phyloP scores from a whole-genome alignment of 2,329 filamentous ascomycete genomes.

The Colletotrichum navitas region DNA sequence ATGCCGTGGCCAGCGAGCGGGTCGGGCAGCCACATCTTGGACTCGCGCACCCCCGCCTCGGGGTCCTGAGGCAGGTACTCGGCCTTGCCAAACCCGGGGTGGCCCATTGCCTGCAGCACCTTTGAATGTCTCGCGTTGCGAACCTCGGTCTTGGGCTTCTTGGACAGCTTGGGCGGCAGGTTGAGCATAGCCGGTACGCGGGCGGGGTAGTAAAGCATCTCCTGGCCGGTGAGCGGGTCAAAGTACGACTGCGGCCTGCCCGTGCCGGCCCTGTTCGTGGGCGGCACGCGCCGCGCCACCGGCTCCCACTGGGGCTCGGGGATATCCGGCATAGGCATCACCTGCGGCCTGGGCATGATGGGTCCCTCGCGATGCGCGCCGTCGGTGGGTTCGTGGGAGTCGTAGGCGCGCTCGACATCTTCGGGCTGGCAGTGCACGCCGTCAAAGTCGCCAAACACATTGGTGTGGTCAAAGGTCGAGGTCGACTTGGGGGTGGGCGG shows the following conservation, averaged over 20 bases:
- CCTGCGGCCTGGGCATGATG: conserved; percentile 33
- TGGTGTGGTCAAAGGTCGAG: conserved; percentile 64
- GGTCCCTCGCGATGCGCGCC: conserved; percentile 10
- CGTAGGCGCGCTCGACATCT: conserved; percentile 46
- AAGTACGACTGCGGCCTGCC: conserved; percentile 69
- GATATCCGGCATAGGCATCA: conserved; percentile 43
- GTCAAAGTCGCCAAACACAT: conserved; percentile 84
- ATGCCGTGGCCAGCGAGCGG: conserved; percentile 51
- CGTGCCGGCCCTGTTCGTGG: conserved; percentile 45
- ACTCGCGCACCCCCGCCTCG: conserved; percentile 47
- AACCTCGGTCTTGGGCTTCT: conserved; percentile 72
- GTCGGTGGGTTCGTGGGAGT: conserved; percentile 40
- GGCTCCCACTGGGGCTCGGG: conserved; percentile 43
- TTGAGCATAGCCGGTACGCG: conserved; percentile 95
- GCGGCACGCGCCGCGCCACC: conserved; percentile 43
- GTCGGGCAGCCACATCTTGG: conserved; percentile 62
- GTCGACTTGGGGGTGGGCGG: conserved; percentile 46
- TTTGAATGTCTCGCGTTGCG: conserved; percentile 81
- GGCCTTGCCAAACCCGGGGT: conserved; percentile 37
- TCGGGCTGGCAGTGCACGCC: conserved; percentile 80
- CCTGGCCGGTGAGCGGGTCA: conserved; percentile 75
- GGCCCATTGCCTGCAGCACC: conserved; percentile 71
- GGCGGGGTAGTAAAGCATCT: conserved; percentile 96
- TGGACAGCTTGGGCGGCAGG: conserved; percentile 87
- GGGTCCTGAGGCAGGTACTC: conserved; percentile 51